Evolutionary conservation across 2,329 filamentous ascomycete genomes (phyloP), one percentile per base, ranked within the genome.

Genomic region (Orbilia brochopaga): DNA sequence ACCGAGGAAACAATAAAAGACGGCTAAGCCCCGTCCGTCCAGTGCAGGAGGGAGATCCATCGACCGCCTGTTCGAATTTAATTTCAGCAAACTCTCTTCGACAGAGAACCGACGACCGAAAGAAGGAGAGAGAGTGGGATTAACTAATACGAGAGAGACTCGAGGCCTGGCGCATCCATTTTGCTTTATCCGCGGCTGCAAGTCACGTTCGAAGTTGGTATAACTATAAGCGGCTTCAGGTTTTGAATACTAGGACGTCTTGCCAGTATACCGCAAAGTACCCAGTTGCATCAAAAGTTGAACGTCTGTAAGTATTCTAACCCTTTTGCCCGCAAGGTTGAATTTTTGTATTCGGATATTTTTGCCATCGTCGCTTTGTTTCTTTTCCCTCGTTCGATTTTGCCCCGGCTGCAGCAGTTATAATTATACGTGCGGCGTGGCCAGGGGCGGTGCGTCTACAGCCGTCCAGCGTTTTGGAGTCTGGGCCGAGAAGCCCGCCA

Each of bases 381-480:
- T 50, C 35, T 54, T 64, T 56, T 32, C 27, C 27, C 27, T 32
- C 27, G 27, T 42, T 42, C 11, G 5, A 42, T 42, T 42, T 17
- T 42, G 2, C n/a, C 37, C 13, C 37, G 37, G 5, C 37, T 42
- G 37, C 37, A 42, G 37, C 13, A 42, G 5, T 58, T 59, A 59
- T 55, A n/a, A 19, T 21, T 58, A 15, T 21, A 19, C 40, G 15
- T 58, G 21, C 40, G 27, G 48, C 46, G 55, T 32, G 40, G 56
- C 60, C 64, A 60, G 55, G 64, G 64, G 64, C 64, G 56, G 64
- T 69, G 63, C 63, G 65, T 69, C 65, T 69, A 69, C 65, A 69
- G 48, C 40, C 37, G 56, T 42, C 11, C 27, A 42, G n/a, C 37
- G 37, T 32, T 57, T 63, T 59, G 53, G 54, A 37, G 51, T 53